phyloP scores from a whole-genome alignment of 371 early-diverging fungal species.

The Dichotomocladium elegans region DNA sequence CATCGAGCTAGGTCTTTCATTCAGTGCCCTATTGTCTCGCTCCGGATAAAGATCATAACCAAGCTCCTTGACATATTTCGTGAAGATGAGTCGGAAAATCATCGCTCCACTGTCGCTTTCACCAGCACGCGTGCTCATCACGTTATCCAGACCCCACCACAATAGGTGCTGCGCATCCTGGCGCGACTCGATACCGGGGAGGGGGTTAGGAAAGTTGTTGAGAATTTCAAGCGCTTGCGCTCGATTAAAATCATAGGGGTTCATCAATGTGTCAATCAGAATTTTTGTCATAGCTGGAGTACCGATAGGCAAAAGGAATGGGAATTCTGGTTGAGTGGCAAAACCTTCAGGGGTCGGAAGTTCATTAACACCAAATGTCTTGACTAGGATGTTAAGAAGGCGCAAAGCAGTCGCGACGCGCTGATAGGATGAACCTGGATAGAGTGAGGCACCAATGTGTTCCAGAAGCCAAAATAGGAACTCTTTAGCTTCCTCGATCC shows the following conservation, averaged over 20 bases:
- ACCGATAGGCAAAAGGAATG: slow-evolving; percentile 52
- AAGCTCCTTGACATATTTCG: slow-evolving; percentile 65
- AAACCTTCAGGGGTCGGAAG: slow-evolving; percentile 48
- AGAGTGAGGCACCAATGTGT: slow-evolving; percentile 34
- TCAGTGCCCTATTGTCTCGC: slow-evolving; percentile 5
- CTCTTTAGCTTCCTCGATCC: slow-evolving; percentile 21
- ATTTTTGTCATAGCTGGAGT: slow-evolving; percentile 43
- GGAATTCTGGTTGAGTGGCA: slow-evolving; percentile 46
- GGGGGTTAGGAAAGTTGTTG: slow-evolving; percentile 52
- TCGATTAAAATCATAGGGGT: slow-evolving; percentile 72
- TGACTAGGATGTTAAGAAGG: slow-evolving; percentile 41
- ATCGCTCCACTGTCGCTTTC: slow-evolving; percentile 85
- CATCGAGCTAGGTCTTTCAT: not conserved
- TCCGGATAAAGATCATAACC: slow-evolving; percentile 47
- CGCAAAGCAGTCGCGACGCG: slow-evolving; percentile 56
- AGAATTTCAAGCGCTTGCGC: slow-evolving; percentile 62
- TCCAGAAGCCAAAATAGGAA: slow-evolving; percentile 44
- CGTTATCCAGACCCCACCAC: slow-evolving; percentile 59
- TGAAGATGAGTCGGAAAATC: slow-evolving; percentile 72
- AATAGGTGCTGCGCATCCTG: slow-evolving; percentile 52
- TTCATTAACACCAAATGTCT: slow-evolving; percentile 50
- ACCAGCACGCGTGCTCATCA: slow-evolving; percentile 68
- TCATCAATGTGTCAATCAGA: slow-evolving; percentile 56
- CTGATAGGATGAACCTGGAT: slow-evolving; percentile 64
- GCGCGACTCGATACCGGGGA: slow-evolving; percentile 44